These are phyloP conservation scores for Colletotrichum sp. DNA, from an alignment of 2,329 filamentous ascomycete species.

Conservation along the genomic window DNA sequence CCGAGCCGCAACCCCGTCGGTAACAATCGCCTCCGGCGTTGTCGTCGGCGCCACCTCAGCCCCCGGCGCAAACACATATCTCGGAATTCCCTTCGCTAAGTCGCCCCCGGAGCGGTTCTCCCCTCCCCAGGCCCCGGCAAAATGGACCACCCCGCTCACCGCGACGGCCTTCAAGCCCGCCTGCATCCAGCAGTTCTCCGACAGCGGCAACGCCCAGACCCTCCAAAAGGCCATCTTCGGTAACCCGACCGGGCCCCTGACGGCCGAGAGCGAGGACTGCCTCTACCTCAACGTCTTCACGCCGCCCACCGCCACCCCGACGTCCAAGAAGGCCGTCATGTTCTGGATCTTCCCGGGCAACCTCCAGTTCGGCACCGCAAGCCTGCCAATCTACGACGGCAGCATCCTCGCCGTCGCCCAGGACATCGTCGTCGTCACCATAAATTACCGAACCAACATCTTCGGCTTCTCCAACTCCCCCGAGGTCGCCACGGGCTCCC, in stretches of 20 bases:
- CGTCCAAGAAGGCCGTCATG: constrained; percentile 21
- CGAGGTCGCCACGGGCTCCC: neutral
- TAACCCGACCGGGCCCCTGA: constrained; percentile 2
- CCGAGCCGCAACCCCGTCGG: neutral
- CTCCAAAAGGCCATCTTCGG: constrained; percentile 6
- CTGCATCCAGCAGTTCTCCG: constrained; percentile 11
- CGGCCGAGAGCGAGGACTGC: constrained; percentile 36
- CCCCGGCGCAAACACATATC: constrained; percentile 6
- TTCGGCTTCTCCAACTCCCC: constrained; percentile 21
- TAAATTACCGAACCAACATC: constrained; percentile 21
- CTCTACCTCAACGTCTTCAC: constrained; percentile 37
- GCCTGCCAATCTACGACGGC: constrained; percentile 14
- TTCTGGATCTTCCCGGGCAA: constrained; percentile 23
- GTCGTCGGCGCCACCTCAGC: constrained; percentile 3
- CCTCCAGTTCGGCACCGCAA: constrained; percentile 17
- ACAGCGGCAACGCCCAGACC: neutral
- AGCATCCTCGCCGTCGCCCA: neutral
- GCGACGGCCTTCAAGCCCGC: constrained; percentile 8
- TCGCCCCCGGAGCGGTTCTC: constrained; percentile 17
- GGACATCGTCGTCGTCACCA: constrained; percentile 15
- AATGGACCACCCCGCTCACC: neutral
- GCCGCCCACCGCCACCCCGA: constrained; percentile 20
- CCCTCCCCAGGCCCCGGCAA: neutral
- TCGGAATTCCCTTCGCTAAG: constrained; percentile 14
- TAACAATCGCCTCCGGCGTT: neutral